Base-by-base conservation (phyloP, 78 protist species). In the Guillardia theta region DNA sequence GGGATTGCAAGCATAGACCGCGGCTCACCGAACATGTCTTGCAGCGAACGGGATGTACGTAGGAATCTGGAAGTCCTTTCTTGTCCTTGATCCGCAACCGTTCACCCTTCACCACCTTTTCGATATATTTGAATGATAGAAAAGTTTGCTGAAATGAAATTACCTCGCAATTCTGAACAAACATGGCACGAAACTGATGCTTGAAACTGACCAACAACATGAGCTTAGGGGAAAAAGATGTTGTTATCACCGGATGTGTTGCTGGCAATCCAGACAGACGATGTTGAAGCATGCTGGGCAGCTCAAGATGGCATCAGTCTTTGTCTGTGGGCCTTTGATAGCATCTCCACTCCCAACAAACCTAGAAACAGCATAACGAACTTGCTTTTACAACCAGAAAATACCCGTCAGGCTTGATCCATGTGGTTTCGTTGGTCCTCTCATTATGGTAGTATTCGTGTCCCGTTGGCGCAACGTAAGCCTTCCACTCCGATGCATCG, bases 251-350 rank as follows among this genome's bases (percentile, higher is more conserved):
- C n/a, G n/a, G n/a, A n/a, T n/a, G 94, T 96, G 97, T 36, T n/a
- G 77, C 48, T 96, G 97, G 83, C 96, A 96, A n/a, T 95, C 96
- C 6, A 94, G 54, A 53, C 95, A 95, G 45, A 96, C 62, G 8
- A 94, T 47, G 41, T 95, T 90, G 50, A 96, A 96, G 80, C 97
- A 96, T 88, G 95, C 36, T 18, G 97, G 96, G 88, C 97, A 96
- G 93, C 95, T 96, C 64, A 96, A 83, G 44, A 90, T 44, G 22
- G 95, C 95, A 76, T 96, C 96, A 27, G 80, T 54, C 33, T 6
- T 1, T 15, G 22, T 1, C 33, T 36, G 46, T 12, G 83, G 83
- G 9, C 83, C 83, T 15, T 24, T 4, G 27, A 70, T n/a, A n/a
- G n/a, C n/a, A n/a, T n/a, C n/a, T n/a, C n/a, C n/a, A n/a, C n/a